Conservation (phyloP, 768 basidiomycete species). For the Pulveroboletus sp. region DNA sequence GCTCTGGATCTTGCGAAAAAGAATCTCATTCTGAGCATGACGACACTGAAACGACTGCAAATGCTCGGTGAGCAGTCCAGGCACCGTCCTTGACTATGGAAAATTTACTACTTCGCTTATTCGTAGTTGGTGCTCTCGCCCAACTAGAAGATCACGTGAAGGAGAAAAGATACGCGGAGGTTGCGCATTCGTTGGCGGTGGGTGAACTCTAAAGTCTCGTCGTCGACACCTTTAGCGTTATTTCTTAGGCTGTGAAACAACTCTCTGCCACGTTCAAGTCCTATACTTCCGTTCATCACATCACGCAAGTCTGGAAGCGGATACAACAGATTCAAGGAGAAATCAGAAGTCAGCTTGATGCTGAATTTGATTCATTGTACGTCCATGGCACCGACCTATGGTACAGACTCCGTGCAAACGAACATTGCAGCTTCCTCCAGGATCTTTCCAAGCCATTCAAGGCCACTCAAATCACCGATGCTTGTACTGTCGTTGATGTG, state of each 20-base stretch:
- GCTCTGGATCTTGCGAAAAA: constrained; percentile 89
- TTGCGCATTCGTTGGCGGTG: constrained; percentile 77
- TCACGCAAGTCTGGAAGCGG: constrained; percentile 72
- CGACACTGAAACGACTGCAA: constrained; percentile 81
- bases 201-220: constrained; percentile 30
- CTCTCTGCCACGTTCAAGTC: constrained; percentile 77
- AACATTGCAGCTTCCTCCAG: constrained; percentile 64
- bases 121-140: constrained; percentile 70
- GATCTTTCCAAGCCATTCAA: constrained; percentile 66
- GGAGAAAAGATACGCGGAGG: constrained; percentile 76
- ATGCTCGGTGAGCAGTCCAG: constrained; percentile 74
- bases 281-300: constrained; percentile 69
- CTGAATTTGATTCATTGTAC: constrained; percentile 90
- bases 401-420: neutral
- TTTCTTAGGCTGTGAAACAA: constrained; percentile 75
- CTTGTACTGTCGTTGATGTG: constrained; percentile 85
- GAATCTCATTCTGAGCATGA: constrained; percentile 88
- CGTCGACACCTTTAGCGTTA: neutral
- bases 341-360: constrained; percentile 74
- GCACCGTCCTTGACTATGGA: neutral
- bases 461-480: constrained; percentile 64
- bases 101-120: neutral
- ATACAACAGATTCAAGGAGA: constrained; percentile 81
- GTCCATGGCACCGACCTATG: constrained; percentile 28
- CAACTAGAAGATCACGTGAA: constrained; percentile 77